Conservation (phyloP, 768 basidiomycete genomes). For the Suillus decipiens region DNA sequence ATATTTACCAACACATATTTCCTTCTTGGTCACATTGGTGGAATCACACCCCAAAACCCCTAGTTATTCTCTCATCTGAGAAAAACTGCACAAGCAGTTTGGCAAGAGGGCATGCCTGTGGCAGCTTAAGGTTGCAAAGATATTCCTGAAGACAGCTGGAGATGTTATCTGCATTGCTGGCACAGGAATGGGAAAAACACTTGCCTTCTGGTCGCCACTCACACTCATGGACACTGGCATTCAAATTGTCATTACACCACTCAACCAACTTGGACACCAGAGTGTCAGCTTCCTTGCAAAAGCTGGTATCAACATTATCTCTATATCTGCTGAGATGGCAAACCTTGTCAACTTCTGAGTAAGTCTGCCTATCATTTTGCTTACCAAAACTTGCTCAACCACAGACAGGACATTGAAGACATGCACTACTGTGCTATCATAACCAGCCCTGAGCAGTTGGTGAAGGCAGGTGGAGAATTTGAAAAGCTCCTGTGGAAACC, state of each 20-base stretch:
- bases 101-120: no score
- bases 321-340: neutral
- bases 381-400: neutral
- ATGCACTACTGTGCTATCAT: neutral
- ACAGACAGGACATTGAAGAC: neutral
- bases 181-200: no score
- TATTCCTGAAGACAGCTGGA: no score
- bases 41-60: neutral
- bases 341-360: no score
- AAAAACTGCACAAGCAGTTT: no score
- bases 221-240: neutral
- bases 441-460: neutral
- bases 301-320: neutral
- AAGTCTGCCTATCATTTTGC: neutral
- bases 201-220: neutral
- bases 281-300: neutral
- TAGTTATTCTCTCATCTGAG: constrained; percentile 1
- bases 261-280: neutral
- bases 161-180: no score
- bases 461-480: neutral
- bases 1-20: neutral
- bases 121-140: no score
- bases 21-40: neutral
- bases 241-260: neutral
- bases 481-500: neutral